Base-by-base conservation (phyloP, 192 early-diverging fungal genomes). In the Podila minutissima region DNA sequence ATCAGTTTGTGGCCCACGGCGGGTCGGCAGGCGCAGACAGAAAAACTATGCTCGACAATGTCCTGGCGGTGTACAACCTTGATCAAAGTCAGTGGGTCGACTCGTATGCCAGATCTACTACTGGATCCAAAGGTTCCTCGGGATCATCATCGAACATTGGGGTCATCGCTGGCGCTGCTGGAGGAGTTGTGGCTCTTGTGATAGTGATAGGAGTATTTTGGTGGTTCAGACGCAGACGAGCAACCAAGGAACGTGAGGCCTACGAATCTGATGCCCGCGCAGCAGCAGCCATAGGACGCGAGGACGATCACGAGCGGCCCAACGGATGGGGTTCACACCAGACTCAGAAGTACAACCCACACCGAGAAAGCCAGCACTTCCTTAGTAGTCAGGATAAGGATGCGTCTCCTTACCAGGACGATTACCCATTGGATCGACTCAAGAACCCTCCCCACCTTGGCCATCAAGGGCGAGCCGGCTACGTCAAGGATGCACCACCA, bases 1-100 rank as follows among this genome's bases (percentile, higher is more conserved):
- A 64, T 28, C 77, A 81, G 31, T 73, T 73, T 48, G 58, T 81
- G 12, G 77, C 67, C 32, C 72, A 64, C 64, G 77, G 77, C 5
- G 77, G 77, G 4, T 81, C 77, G 19, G 59, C 32, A 10, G 71
- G 66, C 5, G 35, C 41, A 10, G 4, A 22, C 7, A 67, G 71
- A 5, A 60, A n/a, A 7, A 81, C 77, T 1, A 73, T 81, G 62
- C 71, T 81, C 31, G 69, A 65, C 67, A 73, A 66, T 48, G 9
- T 66, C 0, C 71, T 71, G 29, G 26, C 61, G 26, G 55, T 73
- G 57, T 81, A 81, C 20, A 64, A 66, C 35, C 77, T 81, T 22
- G 72, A 81, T 22, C 4, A 64, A 0, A 51, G 69, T 19, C 59
- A 58, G 29, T 81, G 77, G 77, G 67, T 67, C 4, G 77, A 81